Evolutionary conservation across 2,329 filamentous ascomycete species (phyloP), one percentile per base, ranked within the genome.

Genomic region (Diaporthe sp.): DNA sequence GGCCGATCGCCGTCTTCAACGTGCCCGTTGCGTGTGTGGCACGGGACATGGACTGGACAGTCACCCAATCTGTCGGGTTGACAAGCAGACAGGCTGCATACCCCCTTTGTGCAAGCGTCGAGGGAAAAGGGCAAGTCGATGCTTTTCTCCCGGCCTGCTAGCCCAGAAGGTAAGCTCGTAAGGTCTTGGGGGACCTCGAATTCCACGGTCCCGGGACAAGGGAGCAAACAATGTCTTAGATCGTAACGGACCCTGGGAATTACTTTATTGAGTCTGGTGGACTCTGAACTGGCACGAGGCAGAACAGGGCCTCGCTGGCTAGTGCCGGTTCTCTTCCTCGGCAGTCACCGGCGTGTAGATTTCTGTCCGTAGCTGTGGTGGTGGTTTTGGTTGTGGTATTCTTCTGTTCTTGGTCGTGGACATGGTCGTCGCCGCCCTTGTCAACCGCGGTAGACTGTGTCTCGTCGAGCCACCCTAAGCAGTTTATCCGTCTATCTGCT

Each of bases 71-170:
- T 67, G 64, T 67, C 64, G 64, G 64, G 64, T 68, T 68, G 64
- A 30, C 64, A 54, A 47, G n/a, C 45, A 54, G 64, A 30, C 64
- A 54, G 64, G n/a, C 45, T 40, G 47, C 22, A 30, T 54, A 15
- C 33, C 30, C 33, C 9, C 33, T 54, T 38, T 52, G 64, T 25
- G 9, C 33, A 54, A 40, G 45, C 33, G 47, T 28, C 30, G n/a
- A 52, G 64, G 64, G 22, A 28, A n/a, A 38, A 8, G n/a, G 17
- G 60, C 22, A 52, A 12, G 30, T n/a, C 22, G 30, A 52, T 67
- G 64, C 64, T 67, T 40, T 67, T 67, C 45, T 67, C 45, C 64
- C n/a, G 45, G 45, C 30, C 61, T 67, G 61, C 64, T 67, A 67
- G 45, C 40, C 38, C 40, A 45, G 47, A 67, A 52, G 42, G 22